Base-by-base conservation (phyloP, 2,329 filamentous ascomycete genomes). In the Passalora sequoiae region DNA sequence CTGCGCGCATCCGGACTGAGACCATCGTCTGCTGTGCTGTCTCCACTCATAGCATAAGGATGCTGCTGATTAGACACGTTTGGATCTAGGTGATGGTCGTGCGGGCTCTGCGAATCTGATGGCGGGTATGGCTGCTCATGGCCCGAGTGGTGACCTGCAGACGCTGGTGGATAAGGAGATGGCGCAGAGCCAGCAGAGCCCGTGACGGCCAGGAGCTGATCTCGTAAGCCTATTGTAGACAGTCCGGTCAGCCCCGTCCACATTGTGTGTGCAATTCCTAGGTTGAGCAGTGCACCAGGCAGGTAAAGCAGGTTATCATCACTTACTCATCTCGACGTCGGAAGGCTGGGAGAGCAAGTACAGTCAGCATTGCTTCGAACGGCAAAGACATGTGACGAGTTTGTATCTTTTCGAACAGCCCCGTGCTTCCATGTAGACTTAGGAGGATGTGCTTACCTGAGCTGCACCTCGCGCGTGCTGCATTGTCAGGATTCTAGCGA, bases 191-290 rank as follows among this genome's bases (percentile, higher is more conserved):
- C 53, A 37, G 57, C 44, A 20, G 33, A n/a, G 33, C 69, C 66
- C 50, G 64, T 66, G 42, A 71, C 69, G 56, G 74, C 77, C 55
- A 81, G 71, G 32, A 82, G 75, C 57, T 80, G 78, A 60, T 81
- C 78, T 65, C 78, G 74, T 60, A 82, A 72, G 61, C 77, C 78
- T 81, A 56, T 38, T 15, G 32, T 19, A 40, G 25, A 36, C 27
- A 31, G 29, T 25, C 36, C 36, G 32, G 40, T 49, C 47, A 45
- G 37, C 15, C 31, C 15, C 12, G 15, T 30, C 21, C 12, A 24
- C 12, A 28, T 10, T 13, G 40, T 32, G 16, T 32, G 37, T 22
- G 19, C 38, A 41, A 31, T 27, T 44, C 17, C n/a, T n/a, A n/a
- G n/a, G n/a, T n/a, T n/a, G n/a, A n/a, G n/a, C n/a, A n/a, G n/a